Evolutionary conservation across 106 monocot species (phyloP).

Genomic region (Chionographis japonica): DNA sequence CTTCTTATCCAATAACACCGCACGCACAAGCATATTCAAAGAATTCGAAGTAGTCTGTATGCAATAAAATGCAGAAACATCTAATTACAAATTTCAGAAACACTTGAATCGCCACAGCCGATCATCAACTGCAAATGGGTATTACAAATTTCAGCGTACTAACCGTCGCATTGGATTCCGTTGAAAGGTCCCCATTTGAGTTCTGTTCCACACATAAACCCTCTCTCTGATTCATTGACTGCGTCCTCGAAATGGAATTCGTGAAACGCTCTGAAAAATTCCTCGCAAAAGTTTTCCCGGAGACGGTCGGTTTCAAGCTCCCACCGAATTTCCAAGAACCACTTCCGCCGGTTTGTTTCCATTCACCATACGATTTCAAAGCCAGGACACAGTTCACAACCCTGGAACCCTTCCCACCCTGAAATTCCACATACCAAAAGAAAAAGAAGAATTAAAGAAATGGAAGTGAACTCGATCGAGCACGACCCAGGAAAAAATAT

Average conservation of each 20-base stretch:
- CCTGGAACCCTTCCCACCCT: constrained; percentile 88
- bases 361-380: constrained; percentile 82
- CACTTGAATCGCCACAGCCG: background rate
- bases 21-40: constrained; percentile 64
- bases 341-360: constrained; percentile 78
- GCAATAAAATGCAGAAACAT: background rate
- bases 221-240: constrained; percentile 46
- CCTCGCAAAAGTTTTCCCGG: constrained; percentile 66
- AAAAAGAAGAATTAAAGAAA: background rate
- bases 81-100: background rate
- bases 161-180: constrained; percentile 57
- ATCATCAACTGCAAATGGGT: background rate
- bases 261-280: constrained; percentile 67
- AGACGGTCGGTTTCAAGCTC: constrained; percentile 40
- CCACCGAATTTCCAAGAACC: constrained; percentile 89
- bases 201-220: constrained; percentile 19
- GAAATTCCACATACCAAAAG: constrained; percentile 7
- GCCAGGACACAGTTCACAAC: constrained; percentile 81
- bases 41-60: constrained; percentile 47
- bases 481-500: too few relatives aligned
- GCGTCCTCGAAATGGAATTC: constrained; percentile 34
- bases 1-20: constrained; percentile 67
- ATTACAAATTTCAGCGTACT: constrained; percentile 8
- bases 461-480: too few relatives aligned
- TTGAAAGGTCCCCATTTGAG: constrained; percentile 20